Evolutionary conservation across 1,139 yeast species (phyloP).

Genomic region (Taphrina wiesneri): DNA sequence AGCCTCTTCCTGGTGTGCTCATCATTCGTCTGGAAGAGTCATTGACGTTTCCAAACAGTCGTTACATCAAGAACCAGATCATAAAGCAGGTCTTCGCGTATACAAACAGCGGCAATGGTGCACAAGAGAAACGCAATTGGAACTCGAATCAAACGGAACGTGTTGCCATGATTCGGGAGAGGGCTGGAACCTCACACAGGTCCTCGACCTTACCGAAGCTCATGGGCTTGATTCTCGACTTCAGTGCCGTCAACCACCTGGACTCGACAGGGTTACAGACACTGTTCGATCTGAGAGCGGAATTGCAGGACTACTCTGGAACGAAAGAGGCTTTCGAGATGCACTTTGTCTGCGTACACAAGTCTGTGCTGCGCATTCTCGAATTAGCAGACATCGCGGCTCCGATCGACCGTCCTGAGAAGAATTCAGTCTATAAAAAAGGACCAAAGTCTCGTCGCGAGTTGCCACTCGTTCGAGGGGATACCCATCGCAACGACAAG

Average conservation of each 20-base stretch:
- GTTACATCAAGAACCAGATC: slow-evolving; percentile 68
- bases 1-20: slow-evolving; percentile 85
- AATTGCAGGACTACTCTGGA: slow-evolving; percentile 73
- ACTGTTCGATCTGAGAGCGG: slow-evolving; percentile 71
- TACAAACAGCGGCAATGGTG: not conserved
- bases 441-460: slow-evolving; percentile 1
- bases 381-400: slow-evolving; percentile 26
- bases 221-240: slow-evolving; percentile 74
- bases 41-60: slow-evolving; percentile 77
- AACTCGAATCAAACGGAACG: slow-evolving; percentile 12
- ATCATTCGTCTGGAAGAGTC: slow-evolving; percentile 83
- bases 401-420: slow-evolving; percentile 25
- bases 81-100: slow-evolving; percentile 61
- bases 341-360: slow-evolving; percentile 28
- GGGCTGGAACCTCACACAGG: slow-evolving; percentile 18
- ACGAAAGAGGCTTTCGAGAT: slow-evolving; percentile 38
- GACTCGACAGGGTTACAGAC: slow-evolving; percentile 83
- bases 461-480: slow-evolving; percentile 19
- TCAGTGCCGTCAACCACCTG: slow-evolving; percentile 69
- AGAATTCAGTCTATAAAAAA: not conserved
- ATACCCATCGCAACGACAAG: not conserved
- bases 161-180: slow-evolving; percentile 7
- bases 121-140: slow-evolving; percentile 5
- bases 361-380: slow-evolving; percentile 12
- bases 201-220: slow-evolving; percentile 64